These are phyloP conservation scores for Trypanosoma grayi DNA, from an alignment of 208 protist species.

Conservation along the genomic window DNA sequence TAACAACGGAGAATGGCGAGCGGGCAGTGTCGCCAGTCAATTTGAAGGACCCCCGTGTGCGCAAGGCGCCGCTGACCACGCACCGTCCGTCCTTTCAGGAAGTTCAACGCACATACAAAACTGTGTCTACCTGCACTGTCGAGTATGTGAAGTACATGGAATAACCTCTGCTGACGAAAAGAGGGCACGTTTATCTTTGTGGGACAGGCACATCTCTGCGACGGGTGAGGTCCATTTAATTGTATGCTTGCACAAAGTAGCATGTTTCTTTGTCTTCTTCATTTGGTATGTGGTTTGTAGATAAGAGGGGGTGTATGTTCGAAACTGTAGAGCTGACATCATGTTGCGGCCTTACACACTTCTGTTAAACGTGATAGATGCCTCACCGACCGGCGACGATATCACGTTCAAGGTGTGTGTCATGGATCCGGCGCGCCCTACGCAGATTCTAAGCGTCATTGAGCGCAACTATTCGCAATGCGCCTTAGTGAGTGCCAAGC, in stretches of 20 bases:
- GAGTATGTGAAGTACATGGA: conserved; percentile 31
- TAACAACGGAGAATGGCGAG: conserved; percentile 12
- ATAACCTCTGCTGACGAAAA: neutral
- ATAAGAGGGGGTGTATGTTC: neutral
- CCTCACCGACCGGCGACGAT: neutral
- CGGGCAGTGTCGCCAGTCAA: conserved; percentile 48
- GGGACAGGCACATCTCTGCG: too few species aligned
- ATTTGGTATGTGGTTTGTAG: neutral
- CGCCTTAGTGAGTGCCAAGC: neutral
- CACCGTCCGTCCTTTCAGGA: conserved; percentile 81
- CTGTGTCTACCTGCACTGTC: conserved; percentile 45
- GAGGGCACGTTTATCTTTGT: neutral
- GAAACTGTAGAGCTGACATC: neutral
- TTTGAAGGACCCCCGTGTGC: conserved; percentile 71
- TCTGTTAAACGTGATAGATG: neutral
- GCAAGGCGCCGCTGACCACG: conserved; percentile 78
- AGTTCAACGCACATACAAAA: conserved; percentile 69
- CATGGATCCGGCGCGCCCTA: conserved; percentile 1
- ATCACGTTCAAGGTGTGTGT: neutral
- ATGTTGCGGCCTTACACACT: neutral
- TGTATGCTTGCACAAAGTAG: too few species aligned
- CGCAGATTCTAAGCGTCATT: neutral
- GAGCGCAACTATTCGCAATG: neutral
- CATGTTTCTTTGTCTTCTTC: neutral
- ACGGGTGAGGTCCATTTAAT: too few species aligned